phyloP scores from a whole-genome alignment of 768 basidiomycete genomes.

The Macrolepiota albuminosa region DNA sequence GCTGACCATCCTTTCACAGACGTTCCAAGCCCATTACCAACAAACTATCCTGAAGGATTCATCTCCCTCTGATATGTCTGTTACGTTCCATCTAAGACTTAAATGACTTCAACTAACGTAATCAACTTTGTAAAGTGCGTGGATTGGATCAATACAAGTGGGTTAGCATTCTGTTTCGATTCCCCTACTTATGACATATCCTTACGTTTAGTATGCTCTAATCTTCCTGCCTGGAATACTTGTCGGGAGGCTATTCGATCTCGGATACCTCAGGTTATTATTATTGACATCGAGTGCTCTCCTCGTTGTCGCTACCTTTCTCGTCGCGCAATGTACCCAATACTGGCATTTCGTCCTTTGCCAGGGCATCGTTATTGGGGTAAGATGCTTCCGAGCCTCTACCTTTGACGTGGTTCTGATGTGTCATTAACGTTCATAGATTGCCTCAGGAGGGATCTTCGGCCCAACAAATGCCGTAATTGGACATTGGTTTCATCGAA shows the following conservation, averaged over 20 bases:
- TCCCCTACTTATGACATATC: neutral
- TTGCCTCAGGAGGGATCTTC: slow-evolving; percentile 55
- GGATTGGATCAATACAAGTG: slow-evolving; percentile 12
- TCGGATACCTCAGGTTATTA: slow-evolving; percentile 58
- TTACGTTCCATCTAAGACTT: neutral
- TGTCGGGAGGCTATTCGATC: slow-evolving; percentile 63
- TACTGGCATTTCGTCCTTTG: slow-evolving; percentile 80
- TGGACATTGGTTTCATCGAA: slow-evolving; percentile 71
- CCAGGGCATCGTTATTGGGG: slow-evolving; percentile 66
- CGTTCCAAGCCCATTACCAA: slow-evolving; percentile 9
- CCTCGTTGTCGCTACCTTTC: slow-evolving; percentile 52
- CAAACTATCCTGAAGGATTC: slow-evolving; percentile 1
- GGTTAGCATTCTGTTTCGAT: neutral
- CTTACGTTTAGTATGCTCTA: slow-evolving; percentile 46
- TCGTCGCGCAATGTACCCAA: slow-evolving; percentile 64
- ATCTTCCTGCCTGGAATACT: slow-evolving; percentile 59
- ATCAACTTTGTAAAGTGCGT: neutral
- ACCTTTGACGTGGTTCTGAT: slow-evolving; percentile 27
- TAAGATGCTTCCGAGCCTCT: slow-evolving; percentile 24
- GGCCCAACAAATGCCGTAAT: slow-evolving; percentile 55
- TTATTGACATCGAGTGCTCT: slow-evolving; percentile 42
- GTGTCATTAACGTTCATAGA: slow-evolving; percentile 19
- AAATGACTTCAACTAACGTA: too few species aligned
- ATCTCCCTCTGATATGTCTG: slow-evolving; percentile 2
- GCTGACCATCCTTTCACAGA: neutral